Evolutionary conservation across 2,329 filamentous ascomycete species (phyloP).

Genomic region (Fusarium robinianum): DNA sequence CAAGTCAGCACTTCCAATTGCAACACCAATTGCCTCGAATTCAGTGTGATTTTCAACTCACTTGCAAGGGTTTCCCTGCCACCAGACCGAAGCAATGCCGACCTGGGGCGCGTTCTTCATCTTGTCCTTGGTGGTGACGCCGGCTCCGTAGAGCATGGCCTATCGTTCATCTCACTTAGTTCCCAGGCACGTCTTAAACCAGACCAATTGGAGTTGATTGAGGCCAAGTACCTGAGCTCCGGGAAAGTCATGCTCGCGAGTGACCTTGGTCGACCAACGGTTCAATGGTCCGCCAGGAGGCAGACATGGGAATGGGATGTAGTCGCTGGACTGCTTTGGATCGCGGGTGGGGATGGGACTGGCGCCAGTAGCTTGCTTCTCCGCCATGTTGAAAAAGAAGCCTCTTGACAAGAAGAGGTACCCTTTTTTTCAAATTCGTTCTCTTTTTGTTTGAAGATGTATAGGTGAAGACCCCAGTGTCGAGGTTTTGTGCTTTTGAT

Average conservation of each 20-base stretch:
- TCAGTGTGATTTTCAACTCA: slow-evolving; percentile 48
- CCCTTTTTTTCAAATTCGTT: background rate
- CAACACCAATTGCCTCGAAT: background rate
- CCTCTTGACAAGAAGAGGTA: background rate
- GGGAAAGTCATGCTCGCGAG: slow-evolving; percentile 85
- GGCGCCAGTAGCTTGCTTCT: slow-evolving; percentile 25
- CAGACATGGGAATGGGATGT: slow-evolving; percentile 57
- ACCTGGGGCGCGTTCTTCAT: slow-evolving; percentile 94
- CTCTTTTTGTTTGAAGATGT: background rate
- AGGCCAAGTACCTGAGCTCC: slow-evolving; percentile 71
- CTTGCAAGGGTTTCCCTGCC: slow-evolving; percentile 98
- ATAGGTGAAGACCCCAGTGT: background rate
- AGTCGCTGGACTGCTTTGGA: slow-evolving; percentile 55
- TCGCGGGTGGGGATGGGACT: slow-evolving; percentile 36
- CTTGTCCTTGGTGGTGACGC: slow-evolving; percentile 77
- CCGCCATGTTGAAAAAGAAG: slow-evolving; percentile 32
- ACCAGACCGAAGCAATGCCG: slow-evolving; percentile 91
- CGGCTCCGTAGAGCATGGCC: slow-evolving; percentile 95
- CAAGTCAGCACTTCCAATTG: slow-evolving; percentile 12
- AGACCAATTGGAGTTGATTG: background rate
- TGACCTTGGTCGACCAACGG: slow-evolving; percentile 82
- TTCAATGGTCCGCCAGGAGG: slow-evolving; percentile 68
- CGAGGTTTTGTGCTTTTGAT: no score
- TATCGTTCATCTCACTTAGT: no score
- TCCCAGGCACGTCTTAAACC: background rate